phyloP scores from a whole-genome alignment of 2,329 filamentous ascomycete species.

The Clarireedia paspali region DNA sequence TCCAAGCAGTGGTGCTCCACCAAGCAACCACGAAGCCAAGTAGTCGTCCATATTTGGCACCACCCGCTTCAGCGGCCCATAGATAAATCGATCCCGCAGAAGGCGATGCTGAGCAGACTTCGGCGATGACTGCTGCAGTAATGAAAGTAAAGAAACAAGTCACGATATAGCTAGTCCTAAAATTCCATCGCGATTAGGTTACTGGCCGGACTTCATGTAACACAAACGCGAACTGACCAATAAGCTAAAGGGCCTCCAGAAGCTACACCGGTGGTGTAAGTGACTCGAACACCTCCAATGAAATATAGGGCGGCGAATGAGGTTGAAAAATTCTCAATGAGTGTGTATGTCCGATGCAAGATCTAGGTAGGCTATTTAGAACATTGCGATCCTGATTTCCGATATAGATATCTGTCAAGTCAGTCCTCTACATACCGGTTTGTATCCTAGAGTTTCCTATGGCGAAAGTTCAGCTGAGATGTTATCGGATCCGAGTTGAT shows the following conservation, averaged over 20 bases:
- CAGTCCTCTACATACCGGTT: constrained; percentile 36
- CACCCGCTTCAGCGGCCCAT: constrained; percentile 12
- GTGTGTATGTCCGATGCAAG: constrained; percentile 46
- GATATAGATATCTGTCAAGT: background rate
- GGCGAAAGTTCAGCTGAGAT: constrained; percentile 9
- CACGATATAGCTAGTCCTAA: constrained; percentile 48
- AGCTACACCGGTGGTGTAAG: constrained; percentile 54
- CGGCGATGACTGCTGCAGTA: constrained; percentile 12
- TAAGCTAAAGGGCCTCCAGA: constrained; percentile 54
- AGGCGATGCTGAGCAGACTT: constrained; percentile 13
- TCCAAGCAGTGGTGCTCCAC: constrained; percentile 15
- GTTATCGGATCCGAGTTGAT: background rate
- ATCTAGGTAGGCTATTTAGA: constrained; percentile 13
- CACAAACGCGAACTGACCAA: constrained; percentile 34
- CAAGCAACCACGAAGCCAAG: constrained; percentile 12
- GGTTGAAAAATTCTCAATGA: constrained; percentile 52
- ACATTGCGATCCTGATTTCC: background rate
- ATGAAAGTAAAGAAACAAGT: constrained; percentile 14
- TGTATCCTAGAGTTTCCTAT: constrained; percentile 44
- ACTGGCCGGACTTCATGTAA: background rate
- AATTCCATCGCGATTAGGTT: background rate
- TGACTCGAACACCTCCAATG: constrained; percentile 51
- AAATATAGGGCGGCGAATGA: constrained; percentile 55
- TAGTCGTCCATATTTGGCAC: constrained; percentile 11
- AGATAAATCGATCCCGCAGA: constrained; percentile 15